Evolutionary conservation across 257 asterid species (phyloP).

Genomic region (Mitragyna speciosa): DNA sequence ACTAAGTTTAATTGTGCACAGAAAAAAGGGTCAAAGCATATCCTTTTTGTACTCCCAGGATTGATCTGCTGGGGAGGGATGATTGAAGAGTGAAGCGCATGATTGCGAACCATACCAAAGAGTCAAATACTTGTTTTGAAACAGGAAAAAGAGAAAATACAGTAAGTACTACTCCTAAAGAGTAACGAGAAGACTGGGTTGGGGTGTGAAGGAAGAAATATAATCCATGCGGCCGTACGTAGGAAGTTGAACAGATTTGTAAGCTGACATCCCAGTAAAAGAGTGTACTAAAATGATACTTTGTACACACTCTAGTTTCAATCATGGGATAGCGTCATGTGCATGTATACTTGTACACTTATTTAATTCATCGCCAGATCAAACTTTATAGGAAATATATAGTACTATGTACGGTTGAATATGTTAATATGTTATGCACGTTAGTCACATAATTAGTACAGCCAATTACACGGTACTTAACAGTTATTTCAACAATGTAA

Average conservation of each 20-base stretch:
- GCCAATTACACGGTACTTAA: slow-evolving; percentile 2
- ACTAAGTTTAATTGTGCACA: background rate
- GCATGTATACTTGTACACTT: background rate
- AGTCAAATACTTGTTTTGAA: background rate
- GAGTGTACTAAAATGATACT: background rate
- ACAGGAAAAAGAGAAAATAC: background rate
- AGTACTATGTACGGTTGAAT: background rate
- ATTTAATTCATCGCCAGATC: background rate
- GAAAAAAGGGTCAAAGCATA: background rate
- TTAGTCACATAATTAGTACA: slow-evolving; percentile 23
- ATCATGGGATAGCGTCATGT: background rate
- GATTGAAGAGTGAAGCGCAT: too few relatives aligned
- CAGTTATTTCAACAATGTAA: background rate
- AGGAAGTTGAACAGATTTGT: background rate
- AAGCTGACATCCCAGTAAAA: background rate
- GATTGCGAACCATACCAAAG: background rate
- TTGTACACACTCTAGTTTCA: background rate
- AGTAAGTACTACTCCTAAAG: background rate
- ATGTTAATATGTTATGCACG: slow-evolving; percentile 12
- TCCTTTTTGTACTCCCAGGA: background rate
- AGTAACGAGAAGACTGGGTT: background rate
- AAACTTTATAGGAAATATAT: background rate
- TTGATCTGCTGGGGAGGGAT: background rate
- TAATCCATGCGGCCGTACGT: background rate
- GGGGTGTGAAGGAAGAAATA: background rate